Conservation (phyloP, 2,329 filamentous ascomycete genomes). For the Coniella vitis region DNA sequence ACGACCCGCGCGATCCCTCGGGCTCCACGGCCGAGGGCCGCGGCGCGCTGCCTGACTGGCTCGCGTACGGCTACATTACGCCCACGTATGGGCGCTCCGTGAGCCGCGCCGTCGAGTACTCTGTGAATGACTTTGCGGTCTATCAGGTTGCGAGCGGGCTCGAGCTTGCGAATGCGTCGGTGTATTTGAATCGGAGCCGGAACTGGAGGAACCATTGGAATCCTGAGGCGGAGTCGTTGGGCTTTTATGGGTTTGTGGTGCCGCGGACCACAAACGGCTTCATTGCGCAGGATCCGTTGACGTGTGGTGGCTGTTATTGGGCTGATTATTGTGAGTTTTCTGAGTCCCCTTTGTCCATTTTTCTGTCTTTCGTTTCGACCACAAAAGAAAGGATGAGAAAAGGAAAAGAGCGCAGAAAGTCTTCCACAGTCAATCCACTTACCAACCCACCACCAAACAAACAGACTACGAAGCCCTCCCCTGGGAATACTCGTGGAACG, state of each 20-base stretch:
- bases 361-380: too few species aligned
- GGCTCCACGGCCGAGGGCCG: conserved; percentile 61
- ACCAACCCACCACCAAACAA: neutral
- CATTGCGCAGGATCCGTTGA: conserved; percentile 47
- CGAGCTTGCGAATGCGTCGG: conserved; percentile 44
- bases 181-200: conserved; percentile 55
- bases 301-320: conserved; percentile 62
- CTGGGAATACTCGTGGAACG: conserved; percentile 62
- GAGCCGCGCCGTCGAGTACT: conserved; percentile 60
- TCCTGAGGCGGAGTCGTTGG: conserved; percentile 45
- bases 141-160: conserved; percentile 58
- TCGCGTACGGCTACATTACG: conserved; percentile 58
- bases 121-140: conserved; percentile 62
- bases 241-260: conserved; percentile 60
- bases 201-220: conserved; percentile 73
- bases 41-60: conserved; percentile 64
- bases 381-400: too few species aligned
- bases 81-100: conserved; percentile 54
- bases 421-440: too few species aligned
- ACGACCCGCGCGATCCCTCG: conserved; percentile 49
- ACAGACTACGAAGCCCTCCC: conserved; percentile 50
- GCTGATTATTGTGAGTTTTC: conserved; percentile 38
- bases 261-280: conserved; percentile 49
- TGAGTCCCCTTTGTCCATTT: too few species aligned
- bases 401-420: too few species aligned